Evolutionary conservation across 2,329 filamentous ascomycete species (phyloP).

Genomic region (Botrytis galanthina): DNA sequence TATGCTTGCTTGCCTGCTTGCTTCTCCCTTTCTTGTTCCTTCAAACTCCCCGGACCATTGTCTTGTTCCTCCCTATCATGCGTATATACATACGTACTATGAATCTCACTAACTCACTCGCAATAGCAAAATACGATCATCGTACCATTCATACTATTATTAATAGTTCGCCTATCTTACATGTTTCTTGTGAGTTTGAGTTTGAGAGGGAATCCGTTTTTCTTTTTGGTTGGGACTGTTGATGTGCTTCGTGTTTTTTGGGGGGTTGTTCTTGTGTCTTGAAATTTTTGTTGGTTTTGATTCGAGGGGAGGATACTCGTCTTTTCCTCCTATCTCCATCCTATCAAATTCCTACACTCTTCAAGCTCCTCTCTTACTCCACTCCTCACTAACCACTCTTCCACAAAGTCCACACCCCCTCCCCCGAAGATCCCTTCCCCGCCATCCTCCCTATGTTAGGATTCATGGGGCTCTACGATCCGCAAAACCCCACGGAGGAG

Average conservation of each 20-base stretch:
- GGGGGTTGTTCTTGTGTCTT: not conserved
- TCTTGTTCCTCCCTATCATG: not conserved
- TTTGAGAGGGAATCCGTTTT: not conserved
- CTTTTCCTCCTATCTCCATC: not conserved
- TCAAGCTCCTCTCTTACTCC: too few relatives aligned
- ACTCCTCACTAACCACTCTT: not conserved
- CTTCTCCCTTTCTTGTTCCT: not conserved
- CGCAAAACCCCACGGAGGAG: constrained; percentile 50
- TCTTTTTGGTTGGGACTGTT: not conserved
- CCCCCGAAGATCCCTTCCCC: constrained; percentile 46
- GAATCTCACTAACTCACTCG: not conserved
- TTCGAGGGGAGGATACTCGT: not conserved
- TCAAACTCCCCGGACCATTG: accelerated
- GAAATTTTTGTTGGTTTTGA: not conserved
- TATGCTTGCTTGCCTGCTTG: not conserved
- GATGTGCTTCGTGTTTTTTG: not conserved
- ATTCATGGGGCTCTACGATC: constrained; percentile 69
- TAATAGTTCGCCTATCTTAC: not conserved
- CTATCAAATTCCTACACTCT: not conserved
- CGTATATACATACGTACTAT: too few relatives aligned
- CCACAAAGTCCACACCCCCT: constrained; percentile 55
- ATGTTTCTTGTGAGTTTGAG: constrained; percentile 1
- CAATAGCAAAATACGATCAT: constrained; percentile 4
- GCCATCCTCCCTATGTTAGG: constrained; percentile 79
- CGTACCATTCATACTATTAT: not conserved